These are phyloP conservation scores for Neurospora sp. DNA, from an alignment of 2,329 filamentous ascomycete species.

Conservation along the genomic window DNA sequence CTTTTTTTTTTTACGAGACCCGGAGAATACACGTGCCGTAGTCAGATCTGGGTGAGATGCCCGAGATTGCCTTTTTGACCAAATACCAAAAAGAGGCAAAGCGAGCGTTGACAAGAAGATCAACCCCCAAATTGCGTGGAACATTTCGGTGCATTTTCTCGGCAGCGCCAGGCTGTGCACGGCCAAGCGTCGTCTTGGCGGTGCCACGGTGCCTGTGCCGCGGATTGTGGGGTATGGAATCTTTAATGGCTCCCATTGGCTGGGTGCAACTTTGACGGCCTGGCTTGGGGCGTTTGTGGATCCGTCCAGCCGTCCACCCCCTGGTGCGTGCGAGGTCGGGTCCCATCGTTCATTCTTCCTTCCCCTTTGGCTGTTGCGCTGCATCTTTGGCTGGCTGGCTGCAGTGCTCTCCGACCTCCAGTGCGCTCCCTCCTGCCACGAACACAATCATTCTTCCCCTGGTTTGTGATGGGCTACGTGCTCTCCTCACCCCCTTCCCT, in stretches of 20 bases:
- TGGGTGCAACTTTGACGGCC: background rate
- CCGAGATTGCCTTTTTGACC: background rate
- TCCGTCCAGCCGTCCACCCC: background rate
- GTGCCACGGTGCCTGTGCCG: background rate
- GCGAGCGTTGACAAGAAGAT: background rate
- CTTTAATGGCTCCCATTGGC: background rate
- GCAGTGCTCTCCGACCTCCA: background rate
- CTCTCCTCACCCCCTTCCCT: background rate
- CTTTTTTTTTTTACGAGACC: background rate
- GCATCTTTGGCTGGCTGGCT: constrained; percentile 1
- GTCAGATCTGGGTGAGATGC: background rate
- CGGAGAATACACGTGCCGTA: background rate
- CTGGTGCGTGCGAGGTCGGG: background rate
- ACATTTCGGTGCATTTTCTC: background rate
- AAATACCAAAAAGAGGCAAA: background rate
- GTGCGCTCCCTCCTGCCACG: background rate
- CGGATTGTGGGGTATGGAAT: background rate
- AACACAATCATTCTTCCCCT: background rate
- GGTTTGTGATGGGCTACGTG: background rate
- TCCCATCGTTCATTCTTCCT: background rate
- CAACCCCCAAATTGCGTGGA: background rate
- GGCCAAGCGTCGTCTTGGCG: background rate
- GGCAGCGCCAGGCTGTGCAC: background rate
- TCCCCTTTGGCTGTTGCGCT: background rate
- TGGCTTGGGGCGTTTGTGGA: background rate